phyloP scores from a whole-genome alignment of 176 grass and related monocot genomes.

The Carex littledalei region DNA sequence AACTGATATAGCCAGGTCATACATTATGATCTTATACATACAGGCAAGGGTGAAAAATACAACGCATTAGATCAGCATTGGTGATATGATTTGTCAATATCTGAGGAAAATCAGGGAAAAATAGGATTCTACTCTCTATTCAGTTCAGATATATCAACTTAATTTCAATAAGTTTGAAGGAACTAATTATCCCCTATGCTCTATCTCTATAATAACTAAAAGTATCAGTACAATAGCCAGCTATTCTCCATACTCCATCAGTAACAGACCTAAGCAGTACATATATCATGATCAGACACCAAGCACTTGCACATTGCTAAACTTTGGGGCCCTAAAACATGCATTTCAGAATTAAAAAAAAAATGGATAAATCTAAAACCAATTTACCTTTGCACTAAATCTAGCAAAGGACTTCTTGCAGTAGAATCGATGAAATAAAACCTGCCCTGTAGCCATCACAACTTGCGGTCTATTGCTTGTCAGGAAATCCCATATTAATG shows the following conservation, averaged over 20 bases:
- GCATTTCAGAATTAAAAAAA: background rate
- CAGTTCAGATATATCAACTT: background rate
- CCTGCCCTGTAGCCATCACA: constrained; percentile 90
- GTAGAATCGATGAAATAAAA: constrained; percentile 90
- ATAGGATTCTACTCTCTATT: background rate
- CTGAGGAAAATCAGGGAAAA: background rate
- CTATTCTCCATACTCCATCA: background rate
- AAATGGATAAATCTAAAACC: background rate
- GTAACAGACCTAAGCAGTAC: background rate
- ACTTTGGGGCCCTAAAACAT: background rate
- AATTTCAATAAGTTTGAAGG: background rate
- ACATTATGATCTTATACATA: background rate
- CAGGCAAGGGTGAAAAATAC: background rate
- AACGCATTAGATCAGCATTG: background rate
- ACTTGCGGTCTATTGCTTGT: constrained; percentile 62
- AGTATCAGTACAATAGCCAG: background rate
- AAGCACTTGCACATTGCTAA: background rate
- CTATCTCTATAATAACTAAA: background rate
- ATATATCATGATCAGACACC: background rate
- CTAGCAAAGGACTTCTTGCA: constrained; percentile 93
- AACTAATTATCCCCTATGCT: background rate
- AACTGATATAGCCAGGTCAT: background rate
- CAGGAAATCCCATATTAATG: constrained; percentile 29
- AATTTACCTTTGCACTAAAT: constrained; percentile 75
- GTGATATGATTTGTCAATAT: background rate